Conservation (phyloP, 352 stramenopile genomes). For the Phytophthora sansomeana region DNA sequence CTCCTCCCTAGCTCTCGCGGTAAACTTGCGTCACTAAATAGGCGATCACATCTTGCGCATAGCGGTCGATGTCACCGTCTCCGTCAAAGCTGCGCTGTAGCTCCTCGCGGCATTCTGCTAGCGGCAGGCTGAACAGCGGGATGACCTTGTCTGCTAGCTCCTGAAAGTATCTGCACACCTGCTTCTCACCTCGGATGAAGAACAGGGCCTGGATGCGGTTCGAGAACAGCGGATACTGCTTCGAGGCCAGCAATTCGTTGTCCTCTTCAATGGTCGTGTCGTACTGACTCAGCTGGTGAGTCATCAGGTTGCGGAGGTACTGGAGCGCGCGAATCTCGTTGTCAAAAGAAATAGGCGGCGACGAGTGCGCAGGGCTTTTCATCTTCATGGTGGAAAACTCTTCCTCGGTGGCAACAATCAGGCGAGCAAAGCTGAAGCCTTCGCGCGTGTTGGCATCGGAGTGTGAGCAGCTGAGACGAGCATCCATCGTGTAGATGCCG, state of each 20-base stretch:
- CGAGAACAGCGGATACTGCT: constrained; percentile 83
- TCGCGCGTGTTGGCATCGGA: constrained; percentile 89
- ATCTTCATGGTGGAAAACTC: constrained; percentile 88
- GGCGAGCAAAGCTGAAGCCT: constrained; percentile 83
- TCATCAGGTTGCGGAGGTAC: constrained; percentile 81
- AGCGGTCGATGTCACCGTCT: constrained; percentile 85
- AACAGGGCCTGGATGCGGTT: constrained; percentile 91
- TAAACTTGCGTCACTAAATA: constrained; percentile 90
- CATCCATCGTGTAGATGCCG: constrained; percentile 89
- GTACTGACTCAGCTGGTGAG: constrained; percentile 83
- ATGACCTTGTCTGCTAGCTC: constrained; percentile 84
- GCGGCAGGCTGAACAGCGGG: constrained; percentile 82
- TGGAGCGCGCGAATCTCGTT: constrained; percentile 86
- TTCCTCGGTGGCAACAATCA: constrained; percentile 87
- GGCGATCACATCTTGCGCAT: constrained; percentile 88
- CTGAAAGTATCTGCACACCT: constrained; percentile 87
- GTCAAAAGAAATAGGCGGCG: constrained; percentile 83
- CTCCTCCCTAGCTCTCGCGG: constrained; percentile 65
- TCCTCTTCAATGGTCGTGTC: constrained; percentile 90
- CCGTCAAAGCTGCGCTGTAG: constrained; percentile 78
- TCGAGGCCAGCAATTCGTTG: constrained; percentile 82
- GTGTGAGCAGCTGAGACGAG: constrained; percentile 86
- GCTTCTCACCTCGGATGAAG: constrained; percentile 91
- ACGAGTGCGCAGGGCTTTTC: constrained; percentile 79
- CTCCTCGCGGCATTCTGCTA: constrained; percentile 72